Evolutionary conservation across 2,329 filamentous ascomycete species (phyloP).

Genomic region (Chaetomiaceae sp.): DNA sequence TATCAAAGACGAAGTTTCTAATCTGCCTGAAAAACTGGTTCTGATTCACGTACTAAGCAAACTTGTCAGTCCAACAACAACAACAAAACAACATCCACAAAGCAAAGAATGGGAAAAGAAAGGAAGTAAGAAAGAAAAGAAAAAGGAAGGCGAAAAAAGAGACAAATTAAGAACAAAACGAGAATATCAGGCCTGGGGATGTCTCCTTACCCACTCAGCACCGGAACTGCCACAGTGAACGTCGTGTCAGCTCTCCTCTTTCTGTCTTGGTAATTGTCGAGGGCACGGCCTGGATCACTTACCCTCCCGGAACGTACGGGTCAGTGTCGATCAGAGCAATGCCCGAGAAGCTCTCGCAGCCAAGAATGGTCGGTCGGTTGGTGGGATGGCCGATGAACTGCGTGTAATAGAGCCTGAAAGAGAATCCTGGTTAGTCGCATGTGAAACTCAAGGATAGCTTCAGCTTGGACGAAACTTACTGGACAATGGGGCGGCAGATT

Average conservation of each 20-base stretch:
- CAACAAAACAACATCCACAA: no score
- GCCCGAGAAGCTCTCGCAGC: constrained; percentile 44
- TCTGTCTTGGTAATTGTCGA: no score
- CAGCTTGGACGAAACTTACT: constrained; percentile 27
- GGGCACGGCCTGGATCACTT: background rate
- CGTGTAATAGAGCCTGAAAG: constrained; percentile 57
- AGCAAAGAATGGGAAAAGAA: no score
- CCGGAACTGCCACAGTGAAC: no score
- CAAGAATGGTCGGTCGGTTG: constrained; percentile 51
- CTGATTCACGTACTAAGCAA: constrained; percentile 33
- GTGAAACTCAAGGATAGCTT: no score
- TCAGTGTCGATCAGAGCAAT: constrained; percentile 47
- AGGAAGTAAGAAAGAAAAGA: no score
- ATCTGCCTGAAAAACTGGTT: constrained; percentile 58
- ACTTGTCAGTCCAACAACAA: no score
- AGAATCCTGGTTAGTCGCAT: background rate
- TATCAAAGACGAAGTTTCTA: constrained; percentile 54
- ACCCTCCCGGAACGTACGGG: constrained; percentile 31
- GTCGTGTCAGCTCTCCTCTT: no score
- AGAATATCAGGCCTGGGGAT: no score
- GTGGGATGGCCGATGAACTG: constrained; percentile 65
- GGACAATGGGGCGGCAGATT: constrained; percentile 58
- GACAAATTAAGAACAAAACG: no score
- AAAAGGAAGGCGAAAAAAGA: no score
- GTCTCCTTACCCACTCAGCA: no score